Percentiles rank a stretch among this genome's conserved stretches.
Conservation (phyloP, 2,329 filamentous ascomycete genomes). For the Fusarium sp. region DNA sequence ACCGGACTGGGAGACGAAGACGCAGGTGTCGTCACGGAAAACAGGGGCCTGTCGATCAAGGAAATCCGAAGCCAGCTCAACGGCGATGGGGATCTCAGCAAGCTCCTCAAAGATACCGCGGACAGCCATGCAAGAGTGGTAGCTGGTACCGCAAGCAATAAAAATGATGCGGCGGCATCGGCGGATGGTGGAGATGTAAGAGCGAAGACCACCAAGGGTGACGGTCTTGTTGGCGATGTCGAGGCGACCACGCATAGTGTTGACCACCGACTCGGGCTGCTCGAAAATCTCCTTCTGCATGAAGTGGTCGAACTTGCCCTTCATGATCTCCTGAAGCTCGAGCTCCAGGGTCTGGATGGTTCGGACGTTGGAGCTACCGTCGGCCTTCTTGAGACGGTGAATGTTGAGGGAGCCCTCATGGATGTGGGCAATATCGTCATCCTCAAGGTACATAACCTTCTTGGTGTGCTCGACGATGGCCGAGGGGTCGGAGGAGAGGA, state of each 20-base stretch:
- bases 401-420: slow-evolving; percentile 99
- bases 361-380: slow-evolving; percentile 96
- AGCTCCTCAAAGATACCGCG: slow-evolving; percentile 98
- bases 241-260: slow-evolving; percentile 99
- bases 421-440: slow-evolving; percentile 99
- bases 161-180: slow-evolving; percentile 98
- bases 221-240: slow-evolving; percentile 94
- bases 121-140: slow-evolving; percentile 99
- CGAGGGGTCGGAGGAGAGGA: slow-evolving; percentile 97
- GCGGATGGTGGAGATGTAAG: slow-evolving; percentile 96
- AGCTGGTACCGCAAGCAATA: slow-evolving; percentile 98
- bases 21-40: slow-evolving; percentile 98
- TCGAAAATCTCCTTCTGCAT: slow-evolving; percentile 99
- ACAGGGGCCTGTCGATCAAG: slow-evolving; percentile 95
- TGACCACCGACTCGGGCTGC: slow-evolving; percentile 98
- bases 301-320: slow-evolving; percentile 99
- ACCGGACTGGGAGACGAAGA: slow-evolving; percentile 98
- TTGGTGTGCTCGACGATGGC: slow-evolving; percentile 99
- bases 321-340: slow-evolving; percentile 99
- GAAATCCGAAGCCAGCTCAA: slow-evolving; percentile 98
- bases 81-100: slow-evolving; percentile 96
- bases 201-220: slow-evolving; percentile 93
- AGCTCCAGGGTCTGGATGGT: slow-evolving; percentile 99
- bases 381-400: slow-evolving; percentile 96
- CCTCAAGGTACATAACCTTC: slow-evolving; percentile 99